phyloP scores from a whole-genome alignment of 192 early-diverging fungal species.

The Diversispora epigaea region DNA sequence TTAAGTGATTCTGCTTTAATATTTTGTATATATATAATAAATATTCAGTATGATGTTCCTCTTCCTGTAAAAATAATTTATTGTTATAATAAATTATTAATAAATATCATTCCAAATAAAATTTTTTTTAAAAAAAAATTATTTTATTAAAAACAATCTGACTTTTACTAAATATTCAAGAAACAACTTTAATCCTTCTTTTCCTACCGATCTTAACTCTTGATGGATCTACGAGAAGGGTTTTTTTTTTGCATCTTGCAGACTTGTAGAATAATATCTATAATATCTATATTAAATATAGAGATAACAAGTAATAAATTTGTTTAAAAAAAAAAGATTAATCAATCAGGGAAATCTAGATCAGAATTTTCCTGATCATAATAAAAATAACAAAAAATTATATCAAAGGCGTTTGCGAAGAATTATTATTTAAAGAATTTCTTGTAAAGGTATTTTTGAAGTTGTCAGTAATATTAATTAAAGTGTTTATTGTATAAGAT shows the following conservation, averaged over 20 bases:
- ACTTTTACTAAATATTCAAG: slow-evolving; percentile 57
- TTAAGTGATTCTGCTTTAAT: slow-evolving; percentile 28
- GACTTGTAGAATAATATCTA: slow-evolving; percentile 51
- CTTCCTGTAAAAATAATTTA: slow-evolving; percentile 9
- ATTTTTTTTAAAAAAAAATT: background rate
- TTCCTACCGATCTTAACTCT: slow-evolving; percentile 37
- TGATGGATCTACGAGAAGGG: slow-evolving; percentile 40
- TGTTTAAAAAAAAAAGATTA: too few species aligned
- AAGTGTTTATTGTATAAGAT: too few species aligned
- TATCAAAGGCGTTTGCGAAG: too few species aligned
- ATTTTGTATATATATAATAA: slow-evolving; percentile 41
- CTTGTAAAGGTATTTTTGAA: too few species aligned
- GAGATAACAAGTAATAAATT: too few species aligned
- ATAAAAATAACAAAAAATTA: too few species aligned
- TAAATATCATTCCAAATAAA: background rate
- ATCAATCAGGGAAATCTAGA: too few species aligned
- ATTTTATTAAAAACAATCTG: slow-evolving; percentile 29
- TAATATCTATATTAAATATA: background rate
- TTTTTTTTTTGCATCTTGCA: slow-evolving; percentile 32
- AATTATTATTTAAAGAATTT: too few species aligned
- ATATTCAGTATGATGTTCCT: slow-evolving; percentile 43
- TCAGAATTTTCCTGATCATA: too few species aligned
- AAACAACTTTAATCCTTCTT: slow-evolving; percentile 41
- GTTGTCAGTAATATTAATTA: too few species aligned
- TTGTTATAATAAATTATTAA: background rate